A percentile compares a stretch with the other conserved stretches of the same genome.
Evolutionary conservation across 495 filamentous ascomycete species (phyloP).

Genomic region (Ascobolus immersus): DNA sequence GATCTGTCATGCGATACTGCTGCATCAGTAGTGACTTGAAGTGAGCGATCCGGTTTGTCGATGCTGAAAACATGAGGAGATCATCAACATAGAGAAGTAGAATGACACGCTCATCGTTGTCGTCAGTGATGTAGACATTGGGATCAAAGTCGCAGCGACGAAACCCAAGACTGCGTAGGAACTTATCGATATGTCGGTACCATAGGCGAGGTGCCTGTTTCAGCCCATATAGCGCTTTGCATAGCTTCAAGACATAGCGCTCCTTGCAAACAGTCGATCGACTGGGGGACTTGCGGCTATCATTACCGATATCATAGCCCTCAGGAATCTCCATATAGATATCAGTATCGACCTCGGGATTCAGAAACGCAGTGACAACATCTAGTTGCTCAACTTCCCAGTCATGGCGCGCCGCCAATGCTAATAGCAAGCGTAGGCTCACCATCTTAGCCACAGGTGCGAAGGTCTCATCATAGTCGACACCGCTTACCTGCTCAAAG

Average conservation of each 20-base stretch:
- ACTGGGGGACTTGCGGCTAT: no score
- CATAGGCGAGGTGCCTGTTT: conserved; percentile 4
- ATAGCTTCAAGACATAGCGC: neutral
- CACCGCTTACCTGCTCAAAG: neutral
- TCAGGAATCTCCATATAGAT: conserved; percentile 2
- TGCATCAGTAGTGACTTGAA: neutral
- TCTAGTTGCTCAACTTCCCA: conserved; percentile 1
- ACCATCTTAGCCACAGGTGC: neutral
- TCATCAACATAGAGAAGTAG: conserved; percentile 3
- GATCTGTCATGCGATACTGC: conserved; percentile 5
- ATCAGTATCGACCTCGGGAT: conserved; percentile 1
- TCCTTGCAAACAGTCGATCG: neutral
- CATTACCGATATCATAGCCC: neutral
- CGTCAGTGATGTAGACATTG: conserved; percentile 2
- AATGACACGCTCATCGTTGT: neutral
- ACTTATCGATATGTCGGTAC: neutral
- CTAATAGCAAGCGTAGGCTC: neutral
- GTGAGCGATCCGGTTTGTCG: neutral
- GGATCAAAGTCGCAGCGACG: neutral
- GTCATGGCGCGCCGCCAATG: neutral
- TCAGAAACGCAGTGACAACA: neutral
- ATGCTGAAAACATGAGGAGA: neutral
- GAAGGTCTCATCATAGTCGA: conserved; percentile 1
- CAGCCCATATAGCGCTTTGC: conserved; percentile 3
- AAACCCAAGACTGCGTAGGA: conserved; percentile 2